Conservation (phyloP, 2,329 filamentous ascomycete genomes). For the Xylariales sp. region DNA sequence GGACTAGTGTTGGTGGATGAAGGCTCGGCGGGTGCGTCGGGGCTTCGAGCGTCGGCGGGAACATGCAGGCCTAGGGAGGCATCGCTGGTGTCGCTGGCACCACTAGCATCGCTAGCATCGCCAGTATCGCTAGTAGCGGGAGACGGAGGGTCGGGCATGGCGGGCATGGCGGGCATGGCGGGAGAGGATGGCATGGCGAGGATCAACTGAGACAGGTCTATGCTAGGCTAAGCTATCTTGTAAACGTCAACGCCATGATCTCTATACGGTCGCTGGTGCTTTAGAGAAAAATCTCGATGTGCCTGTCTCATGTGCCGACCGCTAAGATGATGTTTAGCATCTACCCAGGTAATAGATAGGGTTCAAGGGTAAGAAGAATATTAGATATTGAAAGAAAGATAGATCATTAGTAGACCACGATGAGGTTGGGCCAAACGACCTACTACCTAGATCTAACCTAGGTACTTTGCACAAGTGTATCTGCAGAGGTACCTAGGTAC, state of each 20-base stretch:
- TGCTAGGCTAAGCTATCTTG: neutral
- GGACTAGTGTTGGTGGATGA: neutral
- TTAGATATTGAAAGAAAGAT: too few species aligned
- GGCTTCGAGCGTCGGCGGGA: neutral
- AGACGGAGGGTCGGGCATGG: slow-evolving; percentile 8
- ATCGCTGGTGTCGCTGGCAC: neutral
- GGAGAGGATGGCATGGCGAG: slow-evolving; percentile 1
- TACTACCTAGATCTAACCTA: too few species aligned
- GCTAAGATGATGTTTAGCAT: too few species aligned
- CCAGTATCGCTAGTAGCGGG: neutral
- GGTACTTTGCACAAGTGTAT: too few species aligned
- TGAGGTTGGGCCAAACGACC: too few species aligned
- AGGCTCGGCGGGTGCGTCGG: slow-evolving; percentile 3
- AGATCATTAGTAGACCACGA: too few species aligned
- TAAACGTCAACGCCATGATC: slow-evolving; percentile 21
- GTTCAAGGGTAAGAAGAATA: too few species aligned
- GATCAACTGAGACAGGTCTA: neutral
- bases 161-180: slow-evolving; percentile 16
- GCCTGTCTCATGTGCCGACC: too few species aligned
- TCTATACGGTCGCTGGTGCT: neutral
- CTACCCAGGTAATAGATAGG: neutral
- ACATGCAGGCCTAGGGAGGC: neutral
- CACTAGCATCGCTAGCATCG: slow-evolving; percentile 1
- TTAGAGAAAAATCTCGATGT: too few species aligned
- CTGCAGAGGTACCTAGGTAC: too few species aligned